Base-by-base conservation (phyloP, 148 eudicot genomes). In the Spergularia marina region DNA sequence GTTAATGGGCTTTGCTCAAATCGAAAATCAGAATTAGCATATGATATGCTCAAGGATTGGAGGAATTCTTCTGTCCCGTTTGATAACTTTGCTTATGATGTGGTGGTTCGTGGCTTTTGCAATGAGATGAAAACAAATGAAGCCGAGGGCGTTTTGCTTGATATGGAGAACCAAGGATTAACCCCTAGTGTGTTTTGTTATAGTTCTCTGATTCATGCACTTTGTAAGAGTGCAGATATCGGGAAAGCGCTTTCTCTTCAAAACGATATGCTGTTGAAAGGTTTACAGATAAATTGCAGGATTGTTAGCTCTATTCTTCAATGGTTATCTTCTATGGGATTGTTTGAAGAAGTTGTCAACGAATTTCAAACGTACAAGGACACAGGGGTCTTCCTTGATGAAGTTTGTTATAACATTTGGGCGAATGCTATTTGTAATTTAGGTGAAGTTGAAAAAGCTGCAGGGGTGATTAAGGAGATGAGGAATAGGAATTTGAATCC, bases 91-190 rank as follows among this genome's bases (percentile, higher is more conserved):
- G 80, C 85, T 74, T 91, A 89, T 74, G 54, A 82, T n/a, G 84
- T 70, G 68, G 87, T 89, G 56, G 79, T 88, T 73, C 89, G 84
- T 49, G 91, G 94, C 40, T 86, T 88, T 78, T 85, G 87, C 59
- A 77, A 71, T 0, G 91, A 89, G 78, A 82, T 59, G 82, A 91
- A 84, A 65, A 64, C 89, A 55, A 77, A 73, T 51, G 79, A 83
- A 76, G 94, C 97, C 4, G 89, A 86, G 82, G 49, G 59, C 68
- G 86, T 89, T 61, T 74, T 91, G 23, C 54, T 44, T 69, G 86
- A 89, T 62, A 85, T 91, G 82, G 83, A 86, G 59, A 73, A 81
- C 54, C 77, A 78, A 34, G 90, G 90, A 51, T 40, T 86, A 68
- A 80, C 68, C 36, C 90, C 87, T 18, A 78, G 79, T 77, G 82